phyloP scores from a whole-genome alignment of 2,329 filamentous ascomycete genomes.

The Diplodia mutila region DNA sequence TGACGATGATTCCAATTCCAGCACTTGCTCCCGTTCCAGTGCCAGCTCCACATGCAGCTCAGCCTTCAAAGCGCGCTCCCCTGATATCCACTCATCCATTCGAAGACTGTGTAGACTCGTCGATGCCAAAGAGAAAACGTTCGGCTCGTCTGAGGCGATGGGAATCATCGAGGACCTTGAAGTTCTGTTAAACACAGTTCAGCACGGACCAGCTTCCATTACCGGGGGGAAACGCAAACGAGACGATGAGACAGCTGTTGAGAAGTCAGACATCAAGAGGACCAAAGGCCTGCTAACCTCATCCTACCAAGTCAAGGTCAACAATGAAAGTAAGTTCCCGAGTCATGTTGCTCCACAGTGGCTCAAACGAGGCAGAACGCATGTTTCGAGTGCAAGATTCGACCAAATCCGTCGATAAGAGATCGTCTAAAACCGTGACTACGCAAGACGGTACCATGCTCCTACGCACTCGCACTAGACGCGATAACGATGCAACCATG shows the following conservation, averaged over 20 bases:
- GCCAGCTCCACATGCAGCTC: not conserved
- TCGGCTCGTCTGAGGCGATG: not conserved
- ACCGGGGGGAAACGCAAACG: not conserved
- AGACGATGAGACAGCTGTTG: not conserved
- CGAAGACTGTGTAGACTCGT: not conserved
- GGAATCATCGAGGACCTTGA: not conserved
- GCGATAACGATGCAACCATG: not conserved
- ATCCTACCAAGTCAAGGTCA: not conserved
- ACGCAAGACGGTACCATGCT: not conserved
- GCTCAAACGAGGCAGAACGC: not conserved
- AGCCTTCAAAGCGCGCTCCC: fast-evolving
- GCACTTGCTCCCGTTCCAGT: not conserved
- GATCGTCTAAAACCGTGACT: not conserved
- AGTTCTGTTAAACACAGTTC: not conserved
- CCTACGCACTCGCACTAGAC: not conserved
- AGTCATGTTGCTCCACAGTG: not conserved
- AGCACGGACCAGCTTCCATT: not conserved
- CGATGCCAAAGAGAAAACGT: not conserved
- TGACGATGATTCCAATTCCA: not conserved
- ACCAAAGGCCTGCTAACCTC: not conserved
- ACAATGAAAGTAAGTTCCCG: not conserved
- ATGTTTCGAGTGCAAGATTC: not conserved
- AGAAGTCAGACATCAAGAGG: not conserved
- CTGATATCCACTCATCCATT: not conserved
- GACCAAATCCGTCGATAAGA: not conserved